A percentile compares a stretch with the other conserved stretches of the same genome.
Conservation (phyloP, 2,329 filamentous ascomycete genomes). For the Cordyceps militaris region DNA sequence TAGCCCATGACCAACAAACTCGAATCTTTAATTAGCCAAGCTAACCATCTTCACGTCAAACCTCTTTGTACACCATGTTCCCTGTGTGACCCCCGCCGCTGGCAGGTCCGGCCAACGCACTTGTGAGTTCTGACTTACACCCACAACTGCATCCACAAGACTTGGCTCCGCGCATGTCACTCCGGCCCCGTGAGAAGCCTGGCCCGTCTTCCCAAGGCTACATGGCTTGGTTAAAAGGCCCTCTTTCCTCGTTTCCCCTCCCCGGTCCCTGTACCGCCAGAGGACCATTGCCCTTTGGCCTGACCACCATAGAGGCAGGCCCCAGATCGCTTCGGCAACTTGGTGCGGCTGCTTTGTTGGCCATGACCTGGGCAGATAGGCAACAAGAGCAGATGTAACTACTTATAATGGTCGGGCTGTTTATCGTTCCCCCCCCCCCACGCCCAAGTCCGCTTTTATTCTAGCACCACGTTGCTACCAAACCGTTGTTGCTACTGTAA, state of each 20-base stretch:
- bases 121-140: conserved; percentile 8
- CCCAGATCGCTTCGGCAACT: not conserved
- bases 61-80: not conserved
- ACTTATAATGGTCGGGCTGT: not conserved
- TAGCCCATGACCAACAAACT: conserved; percentile 4
- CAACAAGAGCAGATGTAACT: not conserved
- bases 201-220: conserved; percentile 7
- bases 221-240: conserved; percentile 10
- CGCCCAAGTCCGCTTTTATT: not conserved
- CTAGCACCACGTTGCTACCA: conserved; percentile 9
- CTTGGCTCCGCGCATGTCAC: conserved; percentile 11
- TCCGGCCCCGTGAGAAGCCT: conserved; percentile 11
- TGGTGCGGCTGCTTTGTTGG: not conserved
- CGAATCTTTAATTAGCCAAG: not conserved
- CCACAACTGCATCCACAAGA: conserved; percentile 3
- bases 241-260: not conserved
- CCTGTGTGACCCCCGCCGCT: not conserved
- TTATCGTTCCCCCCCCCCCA: not conserved
- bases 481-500: not conserved
- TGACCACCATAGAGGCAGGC: not conserved
- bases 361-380: not conserved
- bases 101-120: not conserved
- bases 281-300: too few relatives aligned
- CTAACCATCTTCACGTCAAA: too few relatives aligned
- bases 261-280: not conserved